Evolutionary conservation across 1,284 basidiomycete species (phyloP).

Genomic region (Tremellales sp.): DNA sequence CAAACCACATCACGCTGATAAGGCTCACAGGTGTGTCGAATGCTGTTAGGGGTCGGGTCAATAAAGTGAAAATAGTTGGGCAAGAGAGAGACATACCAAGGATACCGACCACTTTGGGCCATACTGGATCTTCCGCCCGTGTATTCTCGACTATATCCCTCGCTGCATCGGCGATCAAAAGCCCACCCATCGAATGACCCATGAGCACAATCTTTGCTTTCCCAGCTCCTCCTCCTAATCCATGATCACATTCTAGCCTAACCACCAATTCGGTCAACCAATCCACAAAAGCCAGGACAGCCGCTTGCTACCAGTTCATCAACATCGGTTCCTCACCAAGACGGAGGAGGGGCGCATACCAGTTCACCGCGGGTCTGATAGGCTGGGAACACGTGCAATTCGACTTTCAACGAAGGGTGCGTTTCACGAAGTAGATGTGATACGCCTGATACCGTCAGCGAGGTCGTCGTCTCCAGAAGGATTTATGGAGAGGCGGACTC

Average conservation of each 20-base stretch:
- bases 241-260: slow-evolving; percentile 66
- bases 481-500: no score
- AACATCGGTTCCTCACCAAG: no score
- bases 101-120: slow-evolving; percentile 44
- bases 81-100: slow-evolving; percentile 24
- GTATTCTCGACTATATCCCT: slow-evolving; percentile 60
- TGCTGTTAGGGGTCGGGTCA: no score
- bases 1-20: no score
- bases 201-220: slow-evolving; percentile 78
- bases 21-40: slow-evolving; percentile 82
- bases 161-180: slow-evolving; percentile 79
- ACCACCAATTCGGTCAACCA: slow-evolving; percentile 81
- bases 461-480: slow-evolving; percentile 7
- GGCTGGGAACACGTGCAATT: slow-evolving; percentile 77
- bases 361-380: slow-evolving; percentile 90
- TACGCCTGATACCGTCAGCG: no score
- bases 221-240: slow-evolving; percentile 63
- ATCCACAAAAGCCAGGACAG: slow-evolving; percentile 76
- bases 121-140: slow-evolving; percentile 33
- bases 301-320: slow-evolving; percentile 63
- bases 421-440: slow-evolving; percentile 63
- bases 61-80: no score
- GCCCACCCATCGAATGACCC: slow-evolving; percentile 90
- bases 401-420: slow-evolving; percentile 54
- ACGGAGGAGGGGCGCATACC: slow-evolving; percentile 55